phyloP scores from a whole-genome alignment of 306 rosid genomes.

The Vigna trinervia region DNA sequence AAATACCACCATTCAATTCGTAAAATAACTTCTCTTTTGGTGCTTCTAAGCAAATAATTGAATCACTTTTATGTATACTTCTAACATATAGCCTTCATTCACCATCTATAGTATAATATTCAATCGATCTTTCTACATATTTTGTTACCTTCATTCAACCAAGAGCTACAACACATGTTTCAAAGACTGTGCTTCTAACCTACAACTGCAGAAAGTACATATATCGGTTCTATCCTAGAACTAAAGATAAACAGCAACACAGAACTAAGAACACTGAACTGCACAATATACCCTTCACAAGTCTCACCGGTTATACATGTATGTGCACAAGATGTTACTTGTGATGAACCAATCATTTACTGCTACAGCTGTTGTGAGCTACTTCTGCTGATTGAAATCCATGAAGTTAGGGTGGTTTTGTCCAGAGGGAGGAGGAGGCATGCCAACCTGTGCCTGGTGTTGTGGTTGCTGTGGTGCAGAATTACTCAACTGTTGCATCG shows the following conservation, averaged over 20 bases:
- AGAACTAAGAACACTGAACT: slow-evolving; percentile 27
- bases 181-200: slow-evolving; percentile 39
- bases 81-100: slow-evolving; percentile 34
- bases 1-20: neutral
- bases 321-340: slow-evolving; percentile 60
- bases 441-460: slow-evolving; percentile 61
- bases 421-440: slow-evolving; percentile 56
- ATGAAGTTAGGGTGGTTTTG: slow-evolving; percentile 57
- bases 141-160: slow-evolving; percentile 40
- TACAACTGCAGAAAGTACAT: slow-evolving; percentile 36
- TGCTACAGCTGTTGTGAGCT: slow-evolving; percentile 36
- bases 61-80: neutral
- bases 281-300: slow-evolving; percentile 48
- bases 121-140: slow-evolving; percentile 36
- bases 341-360: slow-evolving; percentile 47
- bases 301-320: slow-evolving; percentile 42
- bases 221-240: slow-evolving; percentile 14
- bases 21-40: neutral
- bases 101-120: slow-evolving; percentile 32
- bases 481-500: slow-evolving; percentile 54
- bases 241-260: slow-evolving; percentile 20
- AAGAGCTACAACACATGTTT: slow-evolving; percentile 29
- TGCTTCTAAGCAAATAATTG: no score
- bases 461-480: slow-evolving; percentile 62
- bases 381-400: slow-evolving; percentile 65